Evolutionary conservation across 768 basidiomycete species (phyloP).

Genomic region (Lepiota venenata): DNA sequence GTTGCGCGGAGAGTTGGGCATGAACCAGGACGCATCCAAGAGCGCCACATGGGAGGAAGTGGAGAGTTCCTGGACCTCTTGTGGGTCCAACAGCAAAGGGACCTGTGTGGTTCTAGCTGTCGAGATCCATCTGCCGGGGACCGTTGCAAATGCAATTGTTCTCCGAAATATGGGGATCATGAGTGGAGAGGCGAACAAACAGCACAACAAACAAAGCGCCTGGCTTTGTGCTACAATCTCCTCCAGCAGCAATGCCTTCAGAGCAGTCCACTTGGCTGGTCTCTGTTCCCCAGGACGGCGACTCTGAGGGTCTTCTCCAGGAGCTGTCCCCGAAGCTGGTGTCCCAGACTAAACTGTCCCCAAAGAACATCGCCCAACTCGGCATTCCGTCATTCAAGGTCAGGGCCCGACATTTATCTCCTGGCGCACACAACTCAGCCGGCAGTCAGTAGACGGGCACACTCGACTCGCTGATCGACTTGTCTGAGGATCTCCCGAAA

Average conservation of each 20-base stretch:
- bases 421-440: constrained; percentile 13
- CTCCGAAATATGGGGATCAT: too few species aligned
- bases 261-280: constrained; percentile 96
- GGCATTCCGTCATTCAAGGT: constrained; percentile 92
- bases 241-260: constrained; percentile 68
- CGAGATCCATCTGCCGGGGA: constrained; percentile 34
- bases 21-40: constrained; percentile 88
- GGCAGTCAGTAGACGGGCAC: constrained; percentile 77
- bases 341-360: constrained; percentile 47
- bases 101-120: constrained; percentile 18
- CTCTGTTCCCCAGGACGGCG: constrained; percentile 82
- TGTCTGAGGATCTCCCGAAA: constrained; percentile 94
- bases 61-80: constrained; percentile 37
- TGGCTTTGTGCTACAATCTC: not conserved
- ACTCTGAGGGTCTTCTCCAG: constrained; percentile 70
- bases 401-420: constrained; percentile 15
- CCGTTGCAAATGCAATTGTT: too few species aligned
- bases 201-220: too few species aligned
- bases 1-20: constrained; percentile 82
- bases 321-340: constrained; percentile 63
- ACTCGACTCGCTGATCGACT: constrained; percentile 79
- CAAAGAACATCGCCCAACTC: constrained; percentile 58
- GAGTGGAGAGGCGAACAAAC: too few species aligned
- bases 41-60: constrained; percentile 36
- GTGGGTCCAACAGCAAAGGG: constrained; percentile 53